Conservation (phyloP, 106 monocot genomes). For the Dendrobium catenatum region DNA sequence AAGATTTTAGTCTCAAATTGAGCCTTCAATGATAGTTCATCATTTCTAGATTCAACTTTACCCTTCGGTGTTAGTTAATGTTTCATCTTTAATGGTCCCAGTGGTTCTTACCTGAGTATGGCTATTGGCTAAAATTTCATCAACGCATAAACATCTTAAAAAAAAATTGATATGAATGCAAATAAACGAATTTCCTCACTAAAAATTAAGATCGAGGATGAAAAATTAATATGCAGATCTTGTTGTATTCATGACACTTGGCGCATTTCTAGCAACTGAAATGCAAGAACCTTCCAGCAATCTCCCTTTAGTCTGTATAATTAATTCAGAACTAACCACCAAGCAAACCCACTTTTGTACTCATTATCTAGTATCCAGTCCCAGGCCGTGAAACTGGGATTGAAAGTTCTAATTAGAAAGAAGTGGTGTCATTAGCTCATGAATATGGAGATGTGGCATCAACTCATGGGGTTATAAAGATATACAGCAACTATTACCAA, state of each 20-base stretch:
- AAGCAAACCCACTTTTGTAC: not conserved
- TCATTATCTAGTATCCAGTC: not conserved
- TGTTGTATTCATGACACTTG: not conserved
- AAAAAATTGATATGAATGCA: not conserved
- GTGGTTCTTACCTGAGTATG: not conserved
- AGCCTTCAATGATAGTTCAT: not conserved
- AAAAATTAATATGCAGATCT: not conserved
- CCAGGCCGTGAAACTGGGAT: not conserved
- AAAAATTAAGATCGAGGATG: not conserved
- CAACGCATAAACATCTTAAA: not conserved
- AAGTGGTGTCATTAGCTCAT: not conserved
- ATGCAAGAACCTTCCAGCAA: not conserved
- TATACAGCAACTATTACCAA: not conserved
- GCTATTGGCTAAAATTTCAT: not conserved
- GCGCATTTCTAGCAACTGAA: not conserved
- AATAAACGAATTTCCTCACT: not conserved
- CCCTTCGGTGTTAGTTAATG: not conserved
- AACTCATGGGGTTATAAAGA: not conserved
- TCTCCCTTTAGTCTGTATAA: not conserved
- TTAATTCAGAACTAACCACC: not conserved
- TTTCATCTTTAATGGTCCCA: not conserved
- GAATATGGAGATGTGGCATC: not conserved
- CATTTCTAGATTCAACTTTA: not conserved
- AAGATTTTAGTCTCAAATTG: not conserved
- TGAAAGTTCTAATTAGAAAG: not conserved